A percentile compares a stretch with the other conserved stretches of the same genome.
phyloP scores from a whole-genome alignment of 257 asterid genomes.

The Jaltomata sinuosa region DNA sequence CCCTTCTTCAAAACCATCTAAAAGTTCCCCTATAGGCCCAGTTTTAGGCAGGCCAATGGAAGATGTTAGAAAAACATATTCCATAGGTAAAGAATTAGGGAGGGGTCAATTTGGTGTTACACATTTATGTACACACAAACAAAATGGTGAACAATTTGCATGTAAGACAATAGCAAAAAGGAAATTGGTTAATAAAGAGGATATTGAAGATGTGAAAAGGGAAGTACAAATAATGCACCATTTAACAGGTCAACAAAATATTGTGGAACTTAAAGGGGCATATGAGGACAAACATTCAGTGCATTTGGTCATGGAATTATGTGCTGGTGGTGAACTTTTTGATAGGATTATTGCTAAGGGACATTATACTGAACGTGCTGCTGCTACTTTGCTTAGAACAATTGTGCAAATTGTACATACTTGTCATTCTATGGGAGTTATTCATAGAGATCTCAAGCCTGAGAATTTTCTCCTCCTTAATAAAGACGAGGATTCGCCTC shows the following conservation, averaged over 20 bases:
- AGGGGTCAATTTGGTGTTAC: slow-evolving; percentile 92
- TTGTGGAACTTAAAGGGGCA: slow-evolving; percentile 78
- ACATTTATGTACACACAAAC: slow-evolving; percentile 65
- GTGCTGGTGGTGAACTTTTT: slow-evolving; percentile 94
- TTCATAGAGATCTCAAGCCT: slow-evolving; percentile 89
- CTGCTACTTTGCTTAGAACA: slow-evolving; percentile 70
- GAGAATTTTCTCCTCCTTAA: slow-evolving; percentile 75
- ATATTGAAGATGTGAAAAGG: slow-evolving; percentile 72
- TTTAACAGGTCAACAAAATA: slow-evolving; percentile 64
- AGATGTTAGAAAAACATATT: slow-evolving; percentile 43
- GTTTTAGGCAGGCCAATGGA: slow-evolving; percentile 88
- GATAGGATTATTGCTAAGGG: slow-evolving; percentile 86
- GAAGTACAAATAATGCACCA: slow-evolving; percentile 97
- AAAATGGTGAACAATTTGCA: slow-evolving; percentile 65
- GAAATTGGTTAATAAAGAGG: slow-evolving; percentile 75
- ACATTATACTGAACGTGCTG: slow-evolving; percentile 78
- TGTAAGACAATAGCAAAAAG: slow-evolving; percentile 89
- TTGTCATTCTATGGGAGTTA: slow-evolving; percentile 87
- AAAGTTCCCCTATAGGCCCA: slow-evolving; percentile 41
- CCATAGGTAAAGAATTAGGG: slow-evolving; percentile 82
- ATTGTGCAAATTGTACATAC: slow-evolving; percentile 87
- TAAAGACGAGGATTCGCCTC: slow-evolving; percentile 72
- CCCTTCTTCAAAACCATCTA: slow-evolving; percentile 24
- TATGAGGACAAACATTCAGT: slow-evolving; percentile 86
- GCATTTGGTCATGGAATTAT: slow-evolving; percentile 80